Percentiles rank a stretch among this genome's conserved stretches.
phyloP scores from a whole-genome alignment of 2,329 filamentous ascomycete species.

The Claviceps digitariae region DNA sequence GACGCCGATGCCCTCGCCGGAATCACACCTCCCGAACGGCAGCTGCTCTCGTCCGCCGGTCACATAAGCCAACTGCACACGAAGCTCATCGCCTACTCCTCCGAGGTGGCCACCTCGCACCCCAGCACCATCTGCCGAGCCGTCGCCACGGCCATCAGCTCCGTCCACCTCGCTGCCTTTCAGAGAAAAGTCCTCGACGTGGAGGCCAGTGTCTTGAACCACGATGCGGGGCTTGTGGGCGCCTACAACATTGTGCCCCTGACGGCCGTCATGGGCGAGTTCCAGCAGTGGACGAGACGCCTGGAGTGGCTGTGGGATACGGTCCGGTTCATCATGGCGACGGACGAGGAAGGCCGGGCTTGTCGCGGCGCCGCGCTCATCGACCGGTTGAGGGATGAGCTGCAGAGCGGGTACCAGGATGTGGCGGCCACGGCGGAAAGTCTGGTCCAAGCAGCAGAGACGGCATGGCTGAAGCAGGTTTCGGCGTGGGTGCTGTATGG shows the following conservation, averaged over 20 bases:
- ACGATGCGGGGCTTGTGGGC: constrained; percentile 69
- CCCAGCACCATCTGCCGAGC: constrained; percentile 75
- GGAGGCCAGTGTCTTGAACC: constrained; percentile 61
- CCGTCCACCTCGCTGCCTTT: constrained; percentile 65
- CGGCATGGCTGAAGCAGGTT: constrained; percentile 80
- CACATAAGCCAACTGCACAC: constrained; percentile 68
- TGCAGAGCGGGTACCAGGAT: constrained; percentile 80
- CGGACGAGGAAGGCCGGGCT: constrained; percentile 18
- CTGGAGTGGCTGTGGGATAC: constrained; percentile 79
- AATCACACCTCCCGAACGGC: constrained; percentile 66
- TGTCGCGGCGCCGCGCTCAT: constrained; percentile 64
- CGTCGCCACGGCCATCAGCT: constrained; percentile 63
- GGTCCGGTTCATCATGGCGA: constrained; percentile 49
- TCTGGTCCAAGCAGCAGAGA: constrained; percentile 67
- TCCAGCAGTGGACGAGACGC: constrained; percentile 71
- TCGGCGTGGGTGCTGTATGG: constrained; percentile 88
- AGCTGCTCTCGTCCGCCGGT: constrained; percentile 64
- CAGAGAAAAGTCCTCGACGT: constrained; percentile 75
- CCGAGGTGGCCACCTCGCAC: constrained; percentile 56
- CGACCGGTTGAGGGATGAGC: constrained; percentile 58
- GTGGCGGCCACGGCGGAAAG: constrained; percentile 64
- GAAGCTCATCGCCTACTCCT: constrained; percentile 52
- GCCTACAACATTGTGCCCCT: constrained; percentile 89
- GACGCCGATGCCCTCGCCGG: constrained; percentile 32
- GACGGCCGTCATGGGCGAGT: constrained; percentile 70